These are phyloP conservation scores for Acanthamoeba sp. DNA, from an alignment of 208 protist species.

Conservation along the genomic window DNA sequence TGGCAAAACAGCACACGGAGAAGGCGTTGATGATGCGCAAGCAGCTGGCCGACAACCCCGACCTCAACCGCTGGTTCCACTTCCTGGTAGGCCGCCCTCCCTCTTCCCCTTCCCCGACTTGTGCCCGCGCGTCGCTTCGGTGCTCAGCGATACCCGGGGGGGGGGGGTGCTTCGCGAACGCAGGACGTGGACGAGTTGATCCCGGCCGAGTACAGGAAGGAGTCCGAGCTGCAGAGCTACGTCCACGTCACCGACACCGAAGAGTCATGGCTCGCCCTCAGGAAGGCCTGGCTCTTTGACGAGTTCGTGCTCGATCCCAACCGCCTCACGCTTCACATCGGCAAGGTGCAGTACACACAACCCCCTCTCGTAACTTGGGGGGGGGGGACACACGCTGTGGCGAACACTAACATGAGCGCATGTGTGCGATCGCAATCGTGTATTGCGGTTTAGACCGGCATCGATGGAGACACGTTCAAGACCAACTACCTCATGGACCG, in stretches of 20 bases:
- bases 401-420: no score
- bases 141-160: no score
- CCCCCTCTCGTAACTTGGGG: not conserved
- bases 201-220: slow-evolving; percentile 64
- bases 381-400: no score
- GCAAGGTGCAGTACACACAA: not conserved
- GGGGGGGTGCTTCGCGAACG: no score
- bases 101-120: not conserved
- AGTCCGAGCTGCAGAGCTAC: slow-evolving; percentile 30
- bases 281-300: slow-evolving; percentile 63
- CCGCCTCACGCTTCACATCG: slow-evolving; percentile 74
- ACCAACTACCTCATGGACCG: slow-evolving; percentile 75
- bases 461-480: slow-evolving; percentile 77
- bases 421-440: no score
- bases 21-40: slow-evolving; percentile 65
- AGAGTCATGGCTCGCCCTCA: slow-evolving; percentile 24
- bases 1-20: not conserved
- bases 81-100: slow-evolving; percentile 8
- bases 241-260: slow-evolving; percentile 57
- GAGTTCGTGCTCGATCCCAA: slow-evolving; percentile 78
- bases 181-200: slow-evolving; percentile 73
- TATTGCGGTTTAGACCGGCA: slow-evolving; percentile 45
- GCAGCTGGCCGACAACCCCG: slow-evolving; percentile 61
- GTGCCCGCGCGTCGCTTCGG: no score
- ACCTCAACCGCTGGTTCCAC: slow-evolving; percentile 68